Percentiles rank a stretch among this genome's conserved stretches.
These are phyloP conservation scores for Ogataea degrootiae DNA, from an alignment of 805 yeast species.

Conservation along the genomic window DNA sequence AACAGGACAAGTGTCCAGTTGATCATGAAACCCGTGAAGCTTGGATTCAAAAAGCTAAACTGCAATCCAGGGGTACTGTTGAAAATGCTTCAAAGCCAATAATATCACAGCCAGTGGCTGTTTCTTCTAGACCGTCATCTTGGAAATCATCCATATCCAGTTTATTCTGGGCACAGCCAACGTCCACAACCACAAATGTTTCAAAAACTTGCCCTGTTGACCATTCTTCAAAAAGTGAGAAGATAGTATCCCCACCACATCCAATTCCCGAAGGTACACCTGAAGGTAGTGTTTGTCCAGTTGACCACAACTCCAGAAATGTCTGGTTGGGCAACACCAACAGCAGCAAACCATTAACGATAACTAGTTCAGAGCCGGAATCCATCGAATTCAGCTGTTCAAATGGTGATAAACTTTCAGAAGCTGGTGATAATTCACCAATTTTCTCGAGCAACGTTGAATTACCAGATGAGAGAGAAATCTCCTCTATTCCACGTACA, in stretches of 20 bases:
- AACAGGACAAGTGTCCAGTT: slow-evolving; percentile 56
- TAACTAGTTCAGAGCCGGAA: slow-evolving; percentile 24
- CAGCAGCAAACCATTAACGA: not conserved
- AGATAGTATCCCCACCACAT: not conserved
- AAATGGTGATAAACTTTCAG: slow-evolving; percentile 35
- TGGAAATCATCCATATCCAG: slow-evolving; percentile 3
- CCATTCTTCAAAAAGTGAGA: not conserved
- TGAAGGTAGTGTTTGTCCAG: slow-evolving; percentile 34
- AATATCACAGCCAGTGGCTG: not conserved
- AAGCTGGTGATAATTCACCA: slow-evolving; percentile 31
- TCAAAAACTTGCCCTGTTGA: slow-evolving; percentile 3
- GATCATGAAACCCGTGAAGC: slow-evolving; percentile 54
- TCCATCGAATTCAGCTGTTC: slow-evolving; percentile 34
- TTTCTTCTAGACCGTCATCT: not conserved
- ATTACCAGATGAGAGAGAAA: slow-evolving; percentile 69
- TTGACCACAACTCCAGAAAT: slow-evolving; percentile 33
- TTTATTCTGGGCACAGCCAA: not conserved
- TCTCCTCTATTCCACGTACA: slow-evolving; percentile 81
- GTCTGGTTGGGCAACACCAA: slow-evolving; percentile 29
- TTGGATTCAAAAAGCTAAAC: slow-evolving; percentile 43
- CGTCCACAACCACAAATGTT: not conserved
- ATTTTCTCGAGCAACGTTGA: slow-evolving; percentile 30
- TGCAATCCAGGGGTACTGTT: slow-evolving; percentile 10
- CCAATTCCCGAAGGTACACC: slow-evolving; percentile 12
- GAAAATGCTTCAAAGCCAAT: not conserved